Conservation (phyloP, 169 alveolate species). For the Miamiensis avidus region DNA sequence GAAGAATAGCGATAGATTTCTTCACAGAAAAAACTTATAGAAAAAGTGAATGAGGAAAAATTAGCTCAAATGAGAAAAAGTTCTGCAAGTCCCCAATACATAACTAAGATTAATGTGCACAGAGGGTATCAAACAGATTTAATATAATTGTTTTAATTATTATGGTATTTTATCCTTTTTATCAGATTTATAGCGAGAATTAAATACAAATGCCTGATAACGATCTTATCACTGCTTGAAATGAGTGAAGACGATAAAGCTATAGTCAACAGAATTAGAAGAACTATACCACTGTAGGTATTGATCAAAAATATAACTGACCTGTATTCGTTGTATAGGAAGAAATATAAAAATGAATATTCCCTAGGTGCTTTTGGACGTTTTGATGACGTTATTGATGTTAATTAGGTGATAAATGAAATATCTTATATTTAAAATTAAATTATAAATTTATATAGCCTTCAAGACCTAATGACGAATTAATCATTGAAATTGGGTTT, state of each 20-base stretch:
- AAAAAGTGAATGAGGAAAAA: background rate
- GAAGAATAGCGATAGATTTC: background rate
- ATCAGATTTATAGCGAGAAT: constrained; percentile 21
- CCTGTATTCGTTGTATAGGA: constrained; percentile 8
- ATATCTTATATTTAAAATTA: background rate
- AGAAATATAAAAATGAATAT: constrained; percentile 29
- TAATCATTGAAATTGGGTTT: constrained; percentile 43
- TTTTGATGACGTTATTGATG: background rate
- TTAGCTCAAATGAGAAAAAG: background rate
- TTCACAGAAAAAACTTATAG: background rate
- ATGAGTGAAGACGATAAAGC: constrained; percentile 30
- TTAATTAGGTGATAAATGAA: background rate
- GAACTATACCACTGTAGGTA: constrained; percentile 28
- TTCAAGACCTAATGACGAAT: constrained; percentile 8
- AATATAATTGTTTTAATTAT: no score
- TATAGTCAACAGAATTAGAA: constrained; percentile 21
- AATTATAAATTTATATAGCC: background rate
- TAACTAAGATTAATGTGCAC: background rate
- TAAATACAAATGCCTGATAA: constrained; percentile 37
- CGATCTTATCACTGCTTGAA: constrained; percentile 34
- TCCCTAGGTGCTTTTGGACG: constrained; percentile 10
- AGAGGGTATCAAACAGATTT: background rate
- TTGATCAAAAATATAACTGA: constrained; percentile 21
- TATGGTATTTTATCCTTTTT: no score
- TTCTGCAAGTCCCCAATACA: background rate